Percentiles rank a stretch among this genome's conserved stretches.
Conservation (phyloP, 2,329 filamentous ascomycete genomes). For the Verticillium zaregamsianum region DNA sequence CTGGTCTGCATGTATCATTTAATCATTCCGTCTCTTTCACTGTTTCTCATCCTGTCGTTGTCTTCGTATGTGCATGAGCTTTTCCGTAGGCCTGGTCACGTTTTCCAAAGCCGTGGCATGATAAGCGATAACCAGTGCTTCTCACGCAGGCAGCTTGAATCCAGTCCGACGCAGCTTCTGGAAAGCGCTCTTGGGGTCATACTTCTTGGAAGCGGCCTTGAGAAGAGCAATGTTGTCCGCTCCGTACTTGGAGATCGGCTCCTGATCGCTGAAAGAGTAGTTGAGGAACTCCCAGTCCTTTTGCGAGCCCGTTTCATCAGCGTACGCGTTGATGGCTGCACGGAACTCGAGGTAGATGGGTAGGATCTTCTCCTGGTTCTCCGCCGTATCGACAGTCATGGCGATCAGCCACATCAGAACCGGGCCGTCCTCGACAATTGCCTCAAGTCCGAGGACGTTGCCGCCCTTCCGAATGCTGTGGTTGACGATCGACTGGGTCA, state of each 20-base stretch:
- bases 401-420: conserved; percentile 30
- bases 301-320: conserved; percentile 22
- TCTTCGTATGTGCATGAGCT: not conserved
- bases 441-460: conserved; percentile 27
- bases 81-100: not conserved
- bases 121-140: too few relatives aligned
- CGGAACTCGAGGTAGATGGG: conserved; percentile 20
- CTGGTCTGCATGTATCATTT: too few relatives aligned
- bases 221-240: conserved; percentile 26
- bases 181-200: conserved; percentile 28
- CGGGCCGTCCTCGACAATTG: conserved; percentile 28
- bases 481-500: conserved; percentile 21
- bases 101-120: too few relatives aligned
- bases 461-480: conserved; percentile 19
- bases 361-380: conserved; percentile 25
- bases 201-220: conserved; percentile 21
- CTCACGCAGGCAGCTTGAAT: conserved; percentile 17
- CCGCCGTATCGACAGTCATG: conserved; percentile 31
- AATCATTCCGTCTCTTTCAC: too few relatives aligned
- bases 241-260: conserved; percentile 33
- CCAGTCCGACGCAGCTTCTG: conserved; percentile 25
- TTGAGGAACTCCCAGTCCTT: conserved; percentile 37
- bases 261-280: conserved; percentile 34
- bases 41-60: too few relatives aligned
- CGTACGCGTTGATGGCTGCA: conserved; percentile 18